These are phyloP conservation scores for Aspergillus novofumigatus DNA, from an alignment of 2,329 filamentous ascomycete genomes.

Conservation along the genomic window DNA sequence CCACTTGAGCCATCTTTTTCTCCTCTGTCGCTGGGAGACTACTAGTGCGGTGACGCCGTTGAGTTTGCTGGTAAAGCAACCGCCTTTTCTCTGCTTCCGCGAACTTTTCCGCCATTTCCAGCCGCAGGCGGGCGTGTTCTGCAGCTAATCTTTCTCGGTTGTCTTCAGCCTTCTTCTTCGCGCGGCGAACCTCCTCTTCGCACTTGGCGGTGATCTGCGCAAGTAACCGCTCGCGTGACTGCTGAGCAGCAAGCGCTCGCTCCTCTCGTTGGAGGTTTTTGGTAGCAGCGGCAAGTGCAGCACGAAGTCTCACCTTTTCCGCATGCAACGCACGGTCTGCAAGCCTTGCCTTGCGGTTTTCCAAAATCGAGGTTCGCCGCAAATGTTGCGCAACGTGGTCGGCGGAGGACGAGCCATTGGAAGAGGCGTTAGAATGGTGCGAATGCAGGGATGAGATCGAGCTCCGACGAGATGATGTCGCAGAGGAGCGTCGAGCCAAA, in stretches of 20 bases:
- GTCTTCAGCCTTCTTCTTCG: conserved; percentile 64
- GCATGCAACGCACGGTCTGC: conserved; percentile 63
- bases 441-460: conserved; percentile 62
- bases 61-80: conserved; percentile 43
- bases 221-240: conserved; percentile 59
- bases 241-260: conserved; percentile 58
- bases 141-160: conserved; percentile 61
- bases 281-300: conserved; percentile 55
- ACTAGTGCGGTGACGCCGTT: conserved; percentile 49
- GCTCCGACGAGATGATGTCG: conserved; percentile 60
- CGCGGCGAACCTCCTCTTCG: conserved; percentile 61
- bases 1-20: conserved; percentile 35
- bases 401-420: conserved; percentile 49
- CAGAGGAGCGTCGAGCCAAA: conserved; percentile 56
- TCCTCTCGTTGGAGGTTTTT: conserved; percentile 57
- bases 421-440: conserved; percentile 52
- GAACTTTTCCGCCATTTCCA: conserved; percentile 62
- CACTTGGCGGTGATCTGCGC: conserved; percentile 63
- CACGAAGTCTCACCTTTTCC: conserved; percentile 61
- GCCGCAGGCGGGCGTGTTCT: conserved; percentile 54
- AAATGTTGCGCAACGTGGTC: conserved; percentile 63
- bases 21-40: conserved; percentile 46
- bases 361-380: conserved; percentile 61
- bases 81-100: conserved; percentile 60
- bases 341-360: conserved; percentile 59